Base-by-base conservation (phyloP, 1,284 basidiomycete genomes). In the Wallemia ichthyophaga region DNA sequence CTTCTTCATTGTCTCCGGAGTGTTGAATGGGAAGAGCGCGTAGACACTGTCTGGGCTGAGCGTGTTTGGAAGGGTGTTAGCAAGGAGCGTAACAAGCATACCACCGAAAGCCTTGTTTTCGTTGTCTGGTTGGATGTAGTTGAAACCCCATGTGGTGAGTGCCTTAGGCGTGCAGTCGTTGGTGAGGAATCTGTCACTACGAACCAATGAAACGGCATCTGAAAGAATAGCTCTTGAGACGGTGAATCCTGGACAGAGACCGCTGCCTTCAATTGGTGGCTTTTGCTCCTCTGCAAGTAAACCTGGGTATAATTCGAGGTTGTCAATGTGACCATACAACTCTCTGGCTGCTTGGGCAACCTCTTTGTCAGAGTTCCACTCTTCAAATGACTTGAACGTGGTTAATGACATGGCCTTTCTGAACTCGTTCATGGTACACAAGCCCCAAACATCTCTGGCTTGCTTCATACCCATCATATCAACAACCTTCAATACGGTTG, bases 11-110 rank as follows among this genome's bases (percentile, higher is more conserved):
- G 60, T 64, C 58, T 62, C 59, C 1, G 25, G 86, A 77, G 7
- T 80, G 77, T 85, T 80, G 62, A 89, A 75, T 31, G 86, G 83
- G 78, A 88, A 86, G 75, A 83, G 85, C 1, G 83, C 80, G 67
- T 84, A 88, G 58, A 77, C 71, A 63, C 79, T 82, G 67, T 82
- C 78, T 65, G 77, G 75, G 0, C 74, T 73, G 70, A 76, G 87
- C 64, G 81, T 70, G 25, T 76, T 68, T 1, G 85, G 84, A 1
- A 88, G 74, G 23, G 77, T 78, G 60, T 82, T 79, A 60, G 85
- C 71, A 67, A 88, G 71, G 27, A 88, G 73, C 61, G 72, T 73
- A 71, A 61, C 32, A 56, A 66, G 61, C 26, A 65, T 60, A 9
- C 67, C 67, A n/a, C 67, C 76, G 21, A 82, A 62, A 37, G 60